Base-by-base conservation (phyloP, 768 basidiomycete species). In the Lyophyllum semitale region DNA sequence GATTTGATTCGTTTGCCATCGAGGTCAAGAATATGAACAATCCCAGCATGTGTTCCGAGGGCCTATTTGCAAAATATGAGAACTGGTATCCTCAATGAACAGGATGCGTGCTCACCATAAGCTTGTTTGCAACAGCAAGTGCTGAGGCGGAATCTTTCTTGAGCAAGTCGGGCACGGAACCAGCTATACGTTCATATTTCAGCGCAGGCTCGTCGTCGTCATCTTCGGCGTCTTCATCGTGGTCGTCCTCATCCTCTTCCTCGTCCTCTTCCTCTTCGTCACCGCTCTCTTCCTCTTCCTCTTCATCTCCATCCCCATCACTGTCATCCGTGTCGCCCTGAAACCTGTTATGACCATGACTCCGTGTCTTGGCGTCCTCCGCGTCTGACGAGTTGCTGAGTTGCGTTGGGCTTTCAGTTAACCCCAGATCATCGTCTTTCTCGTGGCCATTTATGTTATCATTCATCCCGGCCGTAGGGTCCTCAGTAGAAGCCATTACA, bases 141-240 rank as follows among this genome's bases (percentile, higher is more conserved):
- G 93, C 84, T 35, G 94, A 95, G 1, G 89, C 92, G 12, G 93
- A 87, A 65, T 97, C 96, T 69, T 91, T 95, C 75, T 85, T 86
- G 51, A 98, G 80, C 26, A 97, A 73, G 62, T 92, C 90, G 4
- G 84, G 83, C 26, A 90, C 73, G 0, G 81, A 72, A 1, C 92
- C 91, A 22, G 81, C 80, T 51, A 97, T 81, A 41, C 89, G 84
- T 61, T 91, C 87, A 66, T 98, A 98, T 68, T 98, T 98, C 63
- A 98, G 78, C 0, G 89, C 82, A 32, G 91, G 95, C 73, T 96
- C 95, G 18, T 95, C 92, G 25, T 95, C 93, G 1, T 94, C 94
- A 0, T 87, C 88, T 0, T 86, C 85, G 0, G 84, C 86, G 0
- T 81, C 81, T 0, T 84, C 84, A 0, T 83, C 83, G 0, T 81